phyloP scores from a whole-genome alignment of 257 asterid genomes.

The Echium plantagineum region DNA sequence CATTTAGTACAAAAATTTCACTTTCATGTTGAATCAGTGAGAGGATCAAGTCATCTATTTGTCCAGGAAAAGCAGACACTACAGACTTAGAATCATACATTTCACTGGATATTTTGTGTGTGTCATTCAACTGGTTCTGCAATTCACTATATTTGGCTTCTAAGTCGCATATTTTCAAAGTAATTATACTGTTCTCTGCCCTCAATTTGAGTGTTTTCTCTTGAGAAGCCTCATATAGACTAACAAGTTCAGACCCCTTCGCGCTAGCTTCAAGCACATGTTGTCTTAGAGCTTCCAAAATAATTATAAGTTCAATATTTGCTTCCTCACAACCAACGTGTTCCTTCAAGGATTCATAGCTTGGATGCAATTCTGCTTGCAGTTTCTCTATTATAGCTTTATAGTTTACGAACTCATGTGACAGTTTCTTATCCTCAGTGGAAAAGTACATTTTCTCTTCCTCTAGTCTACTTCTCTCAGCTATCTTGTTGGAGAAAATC shows the following conservation, averaged over 20 bases:
- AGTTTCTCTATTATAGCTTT: constrained; percentile 29
- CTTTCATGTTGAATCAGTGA: constrained; percentile 45
- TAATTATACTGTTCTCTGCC: constrained; percentile 48
- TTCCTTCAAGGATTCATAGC: constrained; percentile 32
- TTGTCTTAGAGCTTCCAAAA: constrained; percentile 51
- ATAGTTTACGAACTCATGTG: constrained; percentile 31
- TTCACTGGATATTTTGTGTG: constrained; percentile 26
- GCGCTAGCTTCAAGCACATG: constrained; percentile 25
- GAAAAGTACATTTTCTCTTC: constrained; percentile 36
- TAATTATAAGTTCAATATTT: constrained; percentile 63
- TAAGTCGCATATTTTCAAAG: constrained; percentile 32
- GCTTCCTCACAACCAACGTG: constrained; percentile 41
- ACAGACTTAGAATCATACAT: constrained; percentile 28
- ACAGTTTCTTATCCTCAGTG: constrained; percentile 38
- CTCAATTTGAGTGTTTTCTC: constrained; percentile 40
- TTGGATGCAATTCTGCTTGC: constrained; percentile 36
- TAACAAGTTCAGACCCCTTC: constrained; percentile 48
- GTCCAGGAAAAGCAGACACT: constrained; percentile 45
- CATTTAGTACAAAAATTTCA: constrained; percentile 53
- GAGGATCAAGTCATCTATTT: constrained; percentile 43
- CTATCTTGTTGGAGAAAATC: constrained; percentile 34
- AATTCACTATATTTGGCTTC: constrained; percentile 39
- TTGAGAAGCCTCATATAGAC: constrained; percentile 35
- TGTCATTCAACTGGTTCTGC: constrained; percentile 46
- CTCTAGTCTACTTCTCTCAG: constrained; percentile 43